A percentile compares a stretch with the other conserved stretches of the same genome.
phyloP scores from a whole-genome alignment of 176 grass and related monocot genomes.

The Triticum monococcum region DNA sequence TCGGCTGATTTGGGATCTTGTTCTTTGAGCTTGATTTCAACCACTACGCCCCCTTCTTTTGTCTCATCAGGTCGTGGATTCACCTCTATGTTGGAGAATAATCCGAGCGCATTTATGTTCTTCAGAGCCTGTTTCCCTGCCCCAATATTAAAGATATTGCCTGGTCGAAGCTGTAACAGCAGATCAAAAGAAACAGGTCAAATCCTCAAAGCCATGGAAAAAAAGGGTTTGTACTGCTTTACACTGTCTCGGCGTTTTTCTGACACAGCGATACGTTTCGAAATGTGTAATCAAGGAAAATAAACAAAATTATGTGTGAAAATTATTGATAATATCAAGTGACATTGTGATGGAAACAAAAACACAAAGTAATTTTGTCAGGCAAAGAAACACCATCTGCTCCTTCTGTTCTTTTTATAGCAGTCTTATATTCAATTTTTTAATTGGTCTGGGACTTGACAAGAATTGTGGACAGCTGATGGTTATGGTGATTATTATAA shows the following conservation, averaged over 20 bases:
- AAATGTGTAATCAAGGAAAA: no score
- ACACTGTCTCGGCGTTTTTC: no score
- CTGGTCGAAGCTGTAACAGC: slow-evolving; percentile 65
- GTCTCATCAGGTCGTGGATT: slow-evolving; percentile 87
- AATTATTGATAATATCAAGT: no score
- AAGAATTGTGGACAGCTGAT: not conserved
- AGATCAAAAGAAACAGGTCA: slow-evolving; percentile 20
- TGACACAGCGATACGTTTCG: no score
- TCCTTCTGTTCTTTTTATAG: no score
- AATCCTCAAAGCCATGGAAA: not conserved
- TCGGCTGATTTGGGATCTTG: slow-evolving; percentile 83
- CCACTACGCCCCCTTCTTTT: slow-evolving; percentile 88
- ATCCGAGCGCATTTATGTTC: slow-evolving; percentile 83
- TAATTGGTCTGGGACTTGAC: not conserved
- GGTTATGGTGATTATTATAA: no score
- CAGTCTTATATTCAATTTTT: no score
- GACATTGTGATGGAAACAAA: no score
- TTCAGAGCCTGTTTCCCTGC: slow-evolving; percentile 87
- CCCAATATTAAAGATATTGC: slow-evolving; percentile 95
- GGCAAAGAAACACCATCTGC: no score
- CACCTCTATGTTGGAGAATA: slow-evolving; percentile 95
- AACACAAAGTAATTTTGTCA: no score
- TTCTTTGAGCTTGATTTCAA: slow-evolving; percentile 95
- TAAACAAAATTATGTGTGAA: no score
- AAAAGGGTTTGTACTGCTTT: no score